Conservation (phyloP, 495 filamentous ascomycete genomes). For the Penicillium ochrochloron region DNA sequence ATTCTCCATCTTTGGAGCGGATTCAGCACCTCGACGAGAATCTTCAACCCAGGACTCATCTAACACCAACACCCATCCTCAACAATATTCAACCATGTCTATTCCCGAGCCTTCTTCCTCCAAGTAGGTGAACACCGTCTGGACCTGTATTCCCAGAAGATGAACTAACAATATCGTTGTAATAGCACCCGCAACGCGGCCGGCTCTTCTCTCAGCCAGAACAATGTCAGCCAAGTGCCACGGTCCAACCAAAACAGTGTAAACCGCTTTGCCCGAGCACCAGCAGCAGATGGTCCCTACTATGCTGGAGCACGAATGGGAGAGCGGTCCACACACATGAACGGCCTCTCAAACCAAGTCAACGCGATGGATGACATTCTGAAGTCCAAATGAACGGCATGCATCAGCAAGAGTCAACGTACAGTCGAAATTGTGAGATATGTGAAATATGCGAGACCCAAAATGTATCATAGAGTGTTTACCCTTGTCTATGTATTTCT, state of each 20-base stretch:
- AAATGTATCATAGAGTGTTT: conserved; percentile 18
- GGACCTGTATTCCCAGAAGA: too few species aligned
- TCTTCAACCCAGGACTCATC: neutral
- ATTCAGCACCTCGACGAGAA: conserved; percentile 2
- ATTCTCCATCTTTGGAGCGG: conserved; percentile 5
- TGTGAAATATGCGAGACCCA: conserved; percentile 1
- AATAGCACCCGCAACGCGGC: conserved; percentile 20
- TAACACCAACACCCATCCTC: neutral
- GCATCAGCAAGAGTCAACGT: neutral
- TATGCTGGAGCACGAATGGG: conserved; percentile 41
- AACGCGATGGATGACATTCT: conserved; percentile 42
- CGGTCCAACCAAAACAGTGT: conserved; percentile 32
- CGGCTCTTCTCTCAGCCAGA: conserved; percentile 32
- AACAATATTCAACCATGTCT: conserved; percentile 24
- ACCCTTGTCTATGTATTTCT: conserved; percentile 39
- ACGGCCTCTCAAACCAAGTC: conserved; percentile 41
- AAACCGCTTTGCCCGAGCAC: conserved; percentile 39
- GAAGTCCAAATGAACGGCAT: conserved; percentile 19
- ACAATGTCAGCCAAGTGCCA: conserved; percentile 40
- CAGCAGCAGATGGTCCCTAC: conserved; percentile 46
- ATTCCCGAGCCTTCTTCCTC: conserved; percentile 21
- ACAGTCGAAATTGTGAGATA: neutral
- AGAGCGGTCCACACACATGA: conserved; percentile 41
- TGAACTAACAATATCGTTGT: conserved; percentile 16
- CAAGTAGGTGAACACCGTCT: conserved; percentile 16